Percentiles rank a stretch among this genome's conserved stretches.
Evolutionary conservation across 2,329 filamentous ascomycete species (phyloP).

Genomic region (Chaetomiaceae sp.): DNA sequence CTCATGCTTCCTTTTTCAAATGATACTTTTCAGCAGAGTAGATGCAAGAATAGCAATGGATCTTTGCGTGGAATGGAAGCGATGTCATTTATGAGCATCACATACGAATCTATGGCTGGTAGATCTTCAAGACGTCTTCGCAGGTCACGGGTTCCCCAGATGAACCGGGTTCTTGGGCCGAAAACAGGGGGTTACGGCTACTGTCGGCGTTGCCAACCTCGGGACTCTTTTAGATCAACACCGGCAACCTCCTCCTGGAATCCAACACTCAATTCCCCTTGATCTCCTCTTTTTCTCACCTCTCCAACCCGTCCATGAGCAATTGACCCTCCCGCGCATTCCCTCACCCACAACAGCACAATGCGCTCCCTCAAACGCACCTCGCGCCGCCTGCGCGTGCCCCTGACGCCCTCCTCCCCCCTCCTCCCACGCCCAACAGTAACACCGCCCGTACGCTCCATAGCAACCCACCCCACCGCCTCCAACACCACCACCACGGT

Average conservation of each 20-base stretch:
- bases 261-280: slow-evolving; percentile 1
- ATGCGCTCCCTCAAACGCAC: slow-evolving; percentile 56
- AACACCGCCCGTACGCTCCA: slow-evolving; percentile 31
- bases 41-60: neutral
- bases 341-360: slow-evolving; percentile 19
- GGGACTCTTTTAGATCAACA: neutral
- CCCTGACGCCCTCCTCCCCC: slow-evolving; percentile 16
- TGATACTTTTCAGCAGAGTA: no score
- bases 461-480: slow-evolving; percentile 31
- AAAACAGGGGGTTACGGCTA: slow-evolving; percentile 19
- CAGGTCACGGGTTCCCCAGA: slow-evolving; percentile 12
- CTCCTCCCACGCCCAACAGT: slow-evolving; percentile 18
- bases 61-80: neutral
- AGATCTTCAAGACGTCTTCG: neutral
- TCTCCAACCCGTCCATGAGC: neutral
- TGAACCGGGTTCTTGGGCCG: neutral
- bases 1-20: neutral
- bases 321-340: slow-evolving; percentile 1
- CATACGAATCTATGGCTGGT: neutral
- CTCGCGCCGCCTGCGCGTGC: slow-evolving; percentile 42
- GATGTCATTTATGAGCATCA: neutral
- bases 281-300: neutral
- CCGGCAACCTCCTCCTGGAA: neutral
- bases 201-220: slow-evolving; percentile 17
- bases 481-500: slow-evolving; percentile 32